A percentile compares a stretch with the other conserved stretches of the same genome.
phyloP scores from a whole-genome alignment of 306 rosid genomes.

The Argentina anserina region DNA sequence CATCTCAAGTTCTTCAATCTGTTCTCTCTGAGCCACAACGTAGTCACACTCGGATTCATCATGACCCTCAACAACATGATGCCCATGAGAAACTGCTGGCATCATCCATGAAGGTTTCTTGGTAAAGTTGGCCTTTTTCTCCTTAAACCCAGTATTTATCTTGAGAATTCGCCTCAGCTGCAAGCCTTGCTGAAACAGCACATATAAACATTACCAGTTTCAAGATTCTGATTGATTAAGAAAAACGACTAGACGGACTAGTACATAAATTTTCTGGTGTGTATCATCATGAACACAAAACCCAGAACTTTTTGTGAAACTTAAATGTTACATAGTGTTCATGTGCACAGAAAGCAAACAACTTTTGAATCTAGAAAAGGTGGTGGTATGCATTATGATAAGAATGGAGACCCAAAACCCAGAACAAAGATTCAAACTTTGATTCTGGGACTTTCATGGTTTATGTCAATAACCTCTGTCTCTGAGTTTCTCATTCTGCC shows the following conservation, averaged over 20 bases:
- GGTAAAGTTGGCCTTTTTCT: slow-evolving; percentile 16
- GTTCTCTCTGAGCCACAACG: slow-evolving; percentile 74
- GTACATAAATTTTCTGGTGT: not conserved
- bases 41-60: slow-evolving; percentile 45
- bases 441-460: not conserved
- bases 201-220: not conserved
- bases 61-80: slow-evolving; percentile 41
- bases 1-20: slow-evolving; percentile 49
- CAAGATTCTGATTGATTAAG: not conserved
- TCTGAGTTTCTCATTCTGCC: not conserved
- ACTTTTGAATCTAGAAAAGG: not conserved
- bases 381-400: not conserved
- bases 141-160: slow-evolving; percentile 31
- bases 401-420: not conserved
- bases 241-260: not conserved
- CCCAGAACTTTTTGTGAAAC: not conserved
- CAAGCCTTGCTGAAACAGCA: slow-evolving; percentile 32
- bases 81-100: slow-evolving; percentile 77
- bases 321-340: not conserved
- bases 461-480: not conserved
- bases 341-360: not conserved
- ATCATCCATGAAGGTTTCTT: slow-evolving; percentile 67
- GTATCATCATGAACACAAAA: not conserved
- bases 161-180: slow-evolving; percentile 37
- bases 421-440: not conserved